Evolutionary conservation across 345 rosid genomes (phyloP).

Genomic region (Eucalyptus fibrosa): DNA sequence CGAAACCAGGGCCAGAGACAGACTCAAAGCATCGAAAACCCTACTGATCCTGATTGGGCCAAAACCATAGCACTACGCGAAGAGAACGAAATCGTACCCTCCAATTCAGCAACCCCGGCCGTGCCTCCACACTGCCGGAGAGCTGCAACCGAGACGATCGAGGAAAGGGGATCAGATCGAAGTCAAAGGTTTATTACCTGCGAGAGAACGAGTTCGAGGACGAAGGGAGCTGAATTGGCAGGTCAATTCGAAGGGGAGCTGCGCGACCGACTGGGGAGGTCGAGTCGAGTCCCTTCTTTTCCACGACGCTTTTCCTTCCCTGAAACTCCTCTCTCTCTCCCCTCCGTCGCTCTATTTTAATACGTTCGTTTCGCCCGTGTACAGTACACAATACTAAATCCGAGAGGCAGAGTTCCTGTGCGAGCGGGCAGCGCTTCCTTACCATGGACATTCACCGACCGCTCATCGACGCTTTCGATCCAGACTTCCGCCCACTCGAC

Average conservation of each 20-base stretch:
- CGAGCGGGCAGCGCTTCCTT: neutral
- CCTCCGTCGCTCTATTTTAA: neutral
- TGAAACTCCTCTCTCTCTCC: neutral
- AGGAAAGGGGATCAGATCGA: neutral
- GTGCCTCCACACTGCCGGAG: neutral
- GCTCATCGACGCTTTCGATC: neutral
- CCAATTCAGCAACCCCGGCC: neutral
- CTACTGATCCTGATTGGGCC: neutral
- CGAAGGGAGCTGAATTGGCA: neutral
- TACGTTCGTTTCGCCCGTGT: neutral
- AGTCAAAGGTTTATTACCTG: neutral
- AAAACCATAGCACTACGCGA: neutral
- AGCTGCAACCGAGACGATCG: neutral
- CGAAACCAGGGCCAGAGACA: neutral
- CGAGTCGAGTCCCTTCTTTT: neutral
- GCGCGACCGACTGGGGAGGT: neutral
- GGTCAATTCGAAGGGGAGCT: neutral
- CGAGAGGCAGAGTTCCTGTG: neutral
- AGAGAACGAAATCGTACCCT: neutral
- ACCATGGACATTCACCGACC: neutral
- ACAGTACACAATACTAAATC: neutral
- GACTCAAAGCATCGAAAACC: neutral
- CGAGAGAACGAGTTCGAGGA: neutral
- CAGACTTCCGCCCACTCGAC: neutral
- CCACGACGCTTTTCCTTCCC: neutral